Conservation (phyloP, 169 alveolate species). For the Hepatocystis sp. region DNA sequence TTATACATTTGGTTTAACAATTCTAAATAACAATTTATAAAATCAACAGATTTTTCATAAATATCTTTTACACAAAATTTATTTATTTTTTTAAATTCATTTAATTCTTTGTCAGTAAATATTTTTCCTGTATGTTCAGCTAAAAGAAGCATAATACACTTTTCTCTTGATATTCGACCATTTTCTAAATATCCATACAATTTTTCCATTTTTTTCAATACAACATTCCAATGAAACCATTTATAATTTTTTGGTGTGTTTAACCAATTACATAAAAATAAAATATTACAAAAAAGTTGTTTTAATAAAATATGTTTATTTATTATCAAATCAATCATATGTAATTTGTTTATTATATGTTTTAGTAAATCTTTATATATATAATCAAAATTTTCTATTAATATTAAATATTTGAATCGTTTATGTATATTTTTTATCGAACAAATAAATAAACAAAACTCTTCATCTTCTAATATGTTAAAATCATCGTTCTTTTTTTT, state of each 20-base stretch:
- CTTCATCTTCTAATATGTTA: slow-evolving; percentile 53
- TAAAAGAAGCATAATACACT: slow-evolving; percentile 42
- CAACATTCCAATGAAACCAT: slow-evolving; percentile 71
- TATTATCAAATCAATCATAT: slow-evolving; percentile 41
- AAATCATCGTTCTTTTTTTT: not conserved
- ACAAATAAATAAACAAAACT: slow-evolving; percentile 59
- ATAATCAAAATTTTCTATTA: slow-evolving; percentile 60
- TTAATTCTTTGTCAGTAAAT: slow-evolving; percentile 62
- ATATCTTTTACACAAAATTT: slow-evolving; percentile 44
- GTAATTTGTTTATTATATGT: slow-evolving; percentile 44
- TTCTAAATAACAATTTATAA: slow-evolving; percentile 63
- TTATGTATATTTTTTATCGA: slow-evolving; percentile 49
- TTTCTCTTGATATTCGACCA: slow-evolving; percentile 72
- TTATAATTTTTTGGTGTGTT: slow-evolving; percentile 40
- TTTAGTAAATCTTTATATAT: slow-evolving; percentile 51
- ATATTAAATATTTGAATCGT: slow-evolving; percentile 39
- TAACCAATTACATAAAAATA: slow-evolving; percentile 65
- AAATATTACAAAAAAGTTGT: slow-evolving; percentile 64
- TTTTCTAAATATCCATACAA: slow-evolving; percentile 69
- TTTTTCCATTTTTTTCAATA: slow-evolving; percentile 30
- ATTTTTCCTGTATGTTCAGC: slow-evolving; percentile 75
- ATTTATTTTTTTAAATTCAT: slow-evolving; percentile 45
- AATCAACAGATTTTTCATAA: slow-evolving; percentile 63
- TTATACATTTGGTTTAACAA: slow-evolving; percentile 32
- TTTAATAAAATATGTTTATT: slow-evolving; percentile 36